phyloP scores from a whole-genome alignment of 768 basidiomycete genomes.

The Tylopilus vinaceipallidus region DNA sequence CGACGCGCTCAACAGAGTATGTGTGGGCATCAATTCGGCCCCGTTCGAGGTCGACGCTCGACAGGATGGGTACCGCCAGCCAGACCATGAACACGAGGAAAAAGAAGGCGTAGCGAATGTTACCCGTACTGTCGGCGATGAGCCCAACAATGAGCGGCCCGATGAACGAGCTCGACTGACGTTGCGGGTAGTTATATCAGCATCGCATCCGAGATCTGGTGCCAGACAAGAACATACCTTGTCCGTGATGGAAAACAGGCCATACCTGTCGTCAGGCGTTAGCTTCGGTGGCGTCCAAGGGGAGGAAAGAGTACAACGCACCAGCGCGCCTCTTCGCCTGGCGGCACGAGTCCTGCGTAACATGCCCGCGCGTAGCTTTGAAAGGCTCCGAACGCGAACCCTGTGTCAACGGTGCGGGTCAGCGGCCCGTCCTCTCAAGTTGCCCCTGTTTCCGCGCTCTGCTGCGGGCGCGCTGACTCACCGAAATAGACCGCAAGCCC shows the following conservation, averaged over 20 bases:
- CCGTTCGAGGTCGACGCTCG: constrained; percentile 62
- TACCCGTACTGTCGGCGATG: constrained; percentile 85
- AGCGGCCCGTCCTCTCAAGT: neutral
- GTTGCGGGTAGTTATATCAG: neutral
- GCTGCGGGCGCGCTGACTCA: constrained; percentile 19
- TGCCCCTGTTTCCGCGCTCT: too few relatives aligned
- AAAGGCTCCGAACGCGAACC: constrained; percentile 83
- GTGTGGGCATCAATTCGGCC: constrained; percentile 54
- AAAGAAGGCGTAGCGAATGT: constrained; percentile 89
- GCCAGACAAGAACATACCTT: constrained; percentile 47
- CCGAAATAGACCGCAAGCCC: constrained; percentile 81
- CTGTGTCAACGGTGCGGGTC: constrained; percentile 27
- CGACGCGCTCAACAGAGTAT: constrained; percentile 23
- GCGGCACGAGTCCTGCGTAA: constrained; percentile 84
- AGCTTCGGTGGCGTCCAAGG: neutral
- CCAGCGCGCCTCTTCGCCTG: constrained; percentile 88
- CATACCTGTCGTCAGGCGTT: constrained; percentile 43
- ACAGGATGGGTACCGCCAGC: constrained; percentile 74
- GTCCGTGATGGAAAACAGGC: constrained; percentile 87
- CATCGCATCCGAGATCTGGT: too few relatives aligned
- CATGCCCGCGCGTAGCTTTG: constrained; percentile 86
- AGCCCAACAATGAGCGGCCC: constrained; percentile 88
- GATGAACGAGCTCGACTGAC: constrained; percentile 85
- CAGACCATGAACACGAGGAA: constrained; percentile 84
- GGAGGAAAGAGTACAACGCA: constrained; percentile 30